Base-by-base conservation (phyloP, 2,329 filamentous ascomycete species). In the Talaromyces sp. region DNA sequence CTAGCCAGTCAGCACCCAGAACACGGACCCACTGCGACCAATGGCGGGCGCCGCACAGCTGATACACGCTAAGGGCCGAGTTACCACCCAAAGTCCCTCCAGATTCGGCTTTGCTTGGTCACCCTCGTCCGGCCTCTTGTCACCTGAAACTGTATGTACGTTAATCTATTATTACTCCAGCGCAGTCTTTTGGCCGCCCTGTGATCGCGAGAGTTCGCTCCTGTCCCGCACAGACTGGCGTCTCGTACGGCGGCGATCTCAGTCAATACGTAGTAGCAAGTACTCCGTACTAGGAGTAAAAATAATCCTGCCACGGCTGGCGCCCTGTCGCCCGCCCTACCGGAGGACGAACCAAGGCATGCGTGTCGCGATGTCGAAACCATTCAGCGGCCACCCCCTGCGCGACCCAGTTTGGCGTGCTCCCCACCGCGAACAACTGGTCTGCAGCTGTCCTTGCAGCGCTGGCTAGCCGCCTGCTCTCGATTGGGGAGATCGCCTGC, bases 371-470 rank as follows among this genome's bases (percentile, higher is more conserved):
- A 30, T 6, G 15, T 30, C 49, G 49, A 53, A 53, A 53, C 49
- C 49, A 17, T 17, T 13, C 4, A 53, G 51, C 22, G 36, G 4
- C 58, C 22, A n/a, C 57, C 64, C 64, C 64, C 62, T 65, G 64
- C 64, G 57, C 49, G 60, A 53, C 62, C 62, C 55, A 58, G 59
- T 59, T 62, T 56, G 57, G 55, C 36, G 58, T 28, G 52, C 64
- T 65, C 62, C 59, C 62, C 64, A 65, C 64, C 57, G 55, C 56
- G 60, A 64, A 63, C 63, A 64, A 65, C 64, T 65, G 64, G 64
- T 59, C 59, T 53, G 52, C 33, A 61, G 55, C 47, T 52, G 58
- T 64, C 64, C 64, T 65, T 65, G 64, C 64, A 65, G 64, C 64
- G 57, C 61, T 64, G 57, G 54, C 53, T 42, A 55, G 59, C 57